Percentiles rank a stretch among this genome's conserved stretches.
phyloP scores from a whole-genome alignment of 148 eudicot species.

The Beta vulgaris region DNA sequence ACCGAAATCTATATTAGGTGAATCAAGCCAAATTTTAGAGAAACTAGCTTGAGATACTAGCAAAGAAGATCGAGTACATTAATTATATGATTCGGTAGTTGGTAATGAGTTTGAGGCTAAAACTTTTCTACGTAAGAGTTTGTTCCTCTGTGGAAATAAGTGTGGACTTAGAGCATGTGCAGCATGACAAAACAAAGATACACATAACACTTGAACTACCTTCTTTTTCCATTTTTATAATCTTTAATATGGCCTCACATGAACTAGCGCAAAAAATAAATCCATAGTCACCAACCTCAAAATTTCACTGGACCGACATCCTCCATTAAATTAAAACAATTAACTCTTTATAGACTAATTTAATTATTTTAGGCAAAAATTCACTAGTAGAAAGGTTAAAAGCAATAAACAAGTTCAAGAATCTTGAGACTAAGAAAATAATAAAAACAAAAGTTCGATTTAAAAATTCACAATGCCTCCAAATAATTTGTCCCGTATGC shows the following conservation, averaged over 20 bases:
- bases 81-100: no score
- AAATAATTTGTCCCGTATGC: constrained; percentile 14
- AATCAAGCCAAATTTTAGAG: no score
- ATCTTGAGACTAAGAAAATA: not conserved
- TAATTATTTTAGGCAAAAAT: not conserved
- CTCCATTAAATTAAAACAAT: not conserved
- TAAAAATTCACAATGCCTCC: not conserved
- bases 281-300: no score
- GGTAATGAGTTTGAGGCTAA: not conserved
- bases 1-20: no score
- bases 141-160: not conserved
- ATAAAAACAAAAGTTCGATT: not conserved
- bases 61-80: no score
- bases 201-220: not conserved
- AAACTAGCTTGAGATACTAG: no score
- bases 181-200: not conserved
- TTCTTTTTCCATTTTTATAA: no score
- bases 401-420: not conserved
- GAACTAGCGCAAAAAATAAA: no score
- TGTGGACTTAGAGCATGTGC: constrained; percentile 18
- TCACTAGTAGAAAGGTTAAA: not conserved
- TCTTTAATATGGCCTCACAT: no score
- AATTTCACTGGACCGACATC: constrained; percentile 9
- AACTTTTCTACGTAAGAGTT: not conserved
- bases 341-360: not conserved